These are phyloP conservation scores for Bathelium albidoporum DNA, from an alignment of 495 filamentous ascomycete species.

Conservation along the genomic window DNA sequence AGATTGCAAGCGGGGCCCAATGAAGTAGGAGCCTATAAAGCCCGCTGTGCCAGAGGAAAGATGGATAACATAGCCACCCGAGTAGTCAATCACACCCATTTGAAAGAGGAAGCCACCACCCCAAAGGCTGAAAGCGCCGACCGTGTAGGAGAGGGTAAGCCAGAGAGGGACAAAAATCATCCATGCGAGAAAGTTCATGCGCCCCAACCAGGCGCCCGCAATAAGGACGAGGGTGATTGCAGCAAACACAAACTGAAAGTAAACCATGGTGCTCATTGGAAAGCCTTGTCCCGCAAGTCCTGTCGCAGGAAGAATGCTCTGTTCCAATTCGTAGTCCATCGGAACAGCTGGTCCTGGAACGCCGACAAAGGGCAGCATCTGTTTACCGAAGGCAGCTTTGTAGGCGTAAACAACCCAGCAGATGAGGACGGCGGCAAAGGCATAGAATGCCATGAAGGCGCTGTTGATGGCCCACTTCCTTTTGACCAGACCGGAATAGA, in stretches of 20 bases:
- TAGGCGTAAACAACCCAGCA: conserved; percentile 51
- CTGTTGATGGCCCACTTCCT: conserved; percentile 48
- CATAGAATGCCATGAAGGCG: conserved; percentile 49
- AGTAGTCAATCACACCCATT: conserved; percentile 47
- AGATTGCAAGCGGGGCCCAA: conserved; percentile 40
- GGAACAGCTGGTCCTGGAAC: conserved; percentile 39
- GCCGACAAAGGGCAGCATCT: conserved; percentile 44
- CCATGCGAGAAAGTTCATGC: conserved; percentile 48
- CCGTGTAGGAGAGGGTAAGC: conserved; percentile 42
- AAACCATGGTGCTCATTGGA: conserved; percentile 46
- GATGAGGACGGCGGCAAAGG: conserved; percentile 42
- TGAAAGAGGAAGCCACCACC: conserved; percentile 45
- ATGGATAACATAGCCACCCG: conserved; percentile 51
- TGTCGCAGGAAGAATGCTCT: conserved; percentile 38
- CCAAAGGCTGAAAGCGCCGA: conserved; percentile 42
- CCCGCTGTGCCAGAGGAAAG: conserved; percentile 47
- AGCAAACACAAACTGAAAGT: conserved; percentile 52
- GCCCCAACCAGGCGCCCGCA: conserved; percentile 41
- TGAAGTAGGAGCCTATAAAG: conserved; percentile 44
- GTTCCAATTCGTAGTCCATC: conserved; percentile 38
- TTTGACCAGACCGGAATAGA: conserved; percentile 48
- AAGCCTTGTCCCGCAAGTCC: conserved; percentile 31
- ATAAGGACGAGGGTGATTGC: conserved; percentile 47
- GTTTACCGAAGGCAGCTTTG: conserved; percentile 42
- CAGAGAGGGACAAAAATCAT: conserved; percentile 49